Evolutionary conservation across 768 basidiomycete genomes (phyloP).

Genomic region (Nidularia sp.): DNA sequence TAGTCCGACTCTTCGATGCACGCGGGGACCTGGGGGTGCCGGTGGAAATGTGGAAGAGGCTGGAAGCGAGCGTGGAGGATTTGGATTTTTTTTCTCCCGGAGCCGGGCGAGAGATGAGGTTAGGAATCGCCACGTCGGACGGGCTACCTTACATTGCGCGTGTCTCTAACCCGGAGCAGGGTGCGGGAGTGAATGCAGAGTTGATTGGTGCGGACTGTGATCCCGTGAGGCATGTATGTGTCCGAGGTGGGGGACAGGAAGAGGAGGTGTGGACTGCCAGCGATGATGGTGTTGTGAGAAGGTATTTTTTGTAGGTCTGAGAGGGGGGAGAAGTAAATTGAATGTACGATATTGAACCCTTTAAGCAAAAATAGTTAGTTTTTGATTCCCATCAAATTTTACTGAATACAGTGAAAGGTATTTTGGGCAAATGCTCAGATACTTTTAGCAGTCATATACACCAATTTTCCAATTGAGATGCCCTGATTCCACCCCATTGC

Average conservation of each 20-base stretch:
- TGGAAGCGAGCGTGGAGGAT: conserved; percentile 46
- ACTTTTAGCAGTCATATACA: too few species aligned
- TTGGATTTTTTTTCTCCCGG: conserved; percentile 27
- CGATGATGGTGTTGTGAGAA: conserved; percentile 60
- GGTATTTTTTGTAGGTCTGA: conserved; percentile 24
- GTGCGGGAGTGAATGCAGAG: conserved; percentile 41
- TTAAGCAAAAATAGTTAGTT: too few species aligned
- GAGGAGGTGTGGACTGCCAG: conserved; percentile 52
- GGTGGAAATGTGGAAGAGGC: conserved; percentile 38
- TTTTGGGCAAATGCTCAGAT: too few species aligned
- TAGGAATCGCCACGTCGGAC: conserved; percentile 53
- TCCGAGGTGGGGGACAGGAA: conserved; percentile 8
- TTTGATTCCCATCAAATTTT: too few species aligned
- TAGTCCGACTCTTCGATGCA: conserved; percentile 54
- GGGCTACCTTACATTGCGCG: conserved; percentile 56
- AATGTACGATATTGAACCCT: too few species aligned
- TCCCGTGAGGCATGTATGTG: conserved; percentile 41
- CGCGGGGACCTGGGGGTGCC: conserved; percentile 31
- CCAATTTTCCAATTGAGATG: too few species aligned
- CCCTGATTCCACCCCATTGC: too few species aligned
- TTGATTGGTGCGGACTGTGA: conserved; percentile 62
- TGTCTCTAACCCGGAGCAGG: conserved; percentile 27
- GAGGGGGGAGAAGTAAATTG: too few species aligned
- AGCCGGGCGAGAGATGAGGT: conserved; percentile 14
- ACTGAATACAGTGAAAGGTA: too few species aligned